Evolutionary conservation across 2,329 filamentous ascomycete species (phyloP).

Genomic region (Aspergillus pseudoviridinutans): DNA sequence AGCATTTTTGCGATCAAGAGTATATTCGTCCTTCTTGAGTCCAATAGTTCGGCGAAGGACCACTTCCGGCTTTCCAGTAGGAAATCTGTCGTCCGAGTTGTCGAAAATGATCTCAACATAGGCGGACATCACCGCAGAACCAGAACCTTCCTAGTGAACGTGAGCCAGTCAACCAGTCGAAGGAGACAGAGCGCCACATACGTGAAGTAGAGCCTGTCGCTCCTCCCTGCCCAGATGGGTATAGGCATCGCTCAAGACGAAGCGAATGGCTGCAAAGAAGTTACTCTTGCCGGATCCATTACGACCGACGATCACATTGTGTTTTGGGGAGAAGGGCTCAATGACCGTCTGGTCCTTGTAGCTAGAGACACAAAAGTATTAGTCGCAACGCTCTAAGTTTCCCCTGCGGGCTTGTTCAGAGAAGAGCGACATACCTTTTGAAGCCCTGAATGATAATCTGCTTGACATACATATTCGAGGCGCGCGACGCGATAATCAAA

Average conservation of each 20-base stretch:
- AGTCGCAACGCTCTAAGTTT: neutral
- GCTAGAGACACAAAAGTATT: conserved; percentile 46
- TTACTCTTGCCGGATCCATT: conserved; percentile 99
- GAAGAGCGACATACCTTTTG: conserved; percentile 67
- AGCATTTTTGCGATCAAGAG: conserved; percentile 91
- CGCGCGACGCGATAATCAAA: conserved; percentile 25
- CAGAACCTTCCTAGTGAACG: conserved; percentile 71
- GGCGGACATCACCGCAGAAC: conserved; percentile 97
- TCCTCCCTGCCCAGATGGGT: conserved; percentile 94
- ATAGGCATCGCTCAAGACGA: conserved; percentile 96
- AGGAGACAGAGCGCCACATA: conserved; percentile 27
- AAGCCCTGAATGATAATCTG: conserved; percentile 99
- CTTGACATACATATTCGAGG: conserved; percentile 85
- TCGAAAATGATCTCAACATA: conserved; percentile 99
- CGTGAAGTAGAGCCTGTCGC: conserved; percentile 88
- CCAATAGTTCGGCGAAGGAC: conserved; percentile 91
- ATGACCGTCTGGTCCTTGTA: conserved; percentile 99
- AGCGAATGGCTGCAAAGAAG: conserved; percentile 98
- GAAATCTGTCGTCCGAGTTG: conserved; percentile 93
- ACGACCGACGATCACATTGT: conserved; percentile 97
- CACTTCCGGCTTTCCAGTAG: conserved; percentile 85
- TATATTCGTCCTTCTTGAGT: conserved; percentile 97
- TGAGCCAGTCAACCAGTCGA: conserved; percentile 22
- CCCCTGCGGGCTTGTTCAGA: neutral
- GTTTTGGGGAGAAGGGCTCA: conserved; percentile 94